phyloP scores from a whole-genome alignment of 208 protist genomes.

The Herpetomonas muscarum region DNA sequence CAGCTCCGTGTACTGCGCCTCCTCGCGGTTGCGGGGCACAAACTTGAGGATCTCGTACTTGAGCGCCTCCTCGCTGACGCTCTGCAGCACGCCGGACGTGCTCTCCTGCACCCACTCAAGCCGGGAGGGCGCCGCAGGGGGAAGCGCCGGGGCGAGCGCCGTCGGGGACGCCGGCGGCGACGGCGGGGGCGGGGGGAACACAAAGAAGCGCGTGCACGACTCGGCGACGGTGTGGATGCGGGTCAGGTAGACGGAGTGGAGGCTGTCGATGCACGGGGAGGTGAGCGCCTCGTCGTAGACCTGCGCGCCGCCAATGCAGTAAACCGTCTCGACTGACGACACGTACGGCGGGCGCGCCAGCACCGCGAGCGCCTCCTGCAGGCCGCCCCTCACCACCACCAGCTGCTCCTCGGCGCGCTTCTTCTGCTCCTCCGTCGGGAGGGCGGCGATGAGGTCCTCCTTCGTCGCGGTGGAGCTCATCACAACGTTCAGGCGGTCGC shows the following conservation, averaged over 20 bases:
- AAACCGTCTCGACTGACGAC: constrained; percentile 77
- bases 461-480: constrained; percentile 51
- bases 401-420: constrained; percentile 32
- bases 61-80: constrained; percentile 14
- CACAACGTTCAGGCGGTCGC: constrained; percentile 91
- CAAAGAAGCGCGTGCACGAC: constrained; percentile 59
- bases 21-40: constrained; percentile 80
- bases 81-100: constrained; percentile 24
- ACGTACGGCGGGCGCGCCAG: constrained; percentile 56
- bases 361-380: constrained; percentile 43
- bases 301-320: constrained; percentile 91
- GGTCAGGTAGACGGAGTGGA: constrained; percentile 75
- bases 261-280: constrained; percentile 49
- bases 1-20: constrained; percentile 92
- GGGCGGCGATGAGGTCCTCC: constrained; percentile 30
- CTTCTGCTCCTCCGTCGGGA: constrained; percentile 48
- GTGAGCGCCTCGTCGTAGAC: constrained; percentile 80
- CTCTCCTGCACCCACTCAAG: constrained; percentile 43
- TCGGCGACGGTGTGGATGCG: constrained; percentile 29
- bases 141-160: background rate
- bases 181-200: constrained; percentile 32
- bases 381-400: constrained; percentile 51
- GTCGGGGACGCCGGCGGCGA: background rate
- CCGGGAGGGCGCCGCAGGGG: background rate
- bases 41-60: constrained; percentile 74